Evolutionary conservation across 1,284 basidiomycete species (phyloP), one percentile per base, ranked within the genome.

Genomic region (Ganoderma multipileum): DNA sequence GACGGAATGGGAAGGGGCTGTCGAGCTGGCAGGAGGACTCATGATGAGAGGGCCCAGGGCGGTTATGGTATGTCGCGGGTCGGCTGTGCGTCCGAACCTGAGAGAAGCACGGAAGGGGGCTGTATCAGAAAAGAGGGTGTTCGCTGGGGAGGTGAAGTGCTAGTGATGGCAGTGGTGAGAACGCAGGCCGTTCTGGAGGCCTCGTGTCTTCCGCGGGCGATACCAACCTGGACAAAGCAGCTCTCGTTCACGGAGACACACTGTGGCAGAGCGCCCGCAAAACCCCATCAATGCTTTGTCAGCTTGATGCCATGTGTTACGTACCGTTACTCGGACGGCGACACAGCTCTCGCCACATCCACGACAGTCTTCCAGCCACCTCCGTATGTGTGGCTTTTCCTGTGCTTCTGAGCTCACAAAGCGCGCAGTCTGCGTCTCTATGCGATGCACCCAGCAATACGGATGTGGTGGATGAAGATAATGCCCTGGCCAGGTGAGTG

Each of bases 31-130:
- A 58, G 33, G 33, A 36, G 9, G 33, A 36, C 33, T 36, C 9
- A n/a, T 38, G 55, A 58, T 11, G 20, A 3, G n/a, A n/a, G 33
- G 20, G 52, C 16, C 28, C 6, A 7, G 28, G 18, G 52, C 20
- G 57, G 30, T 33, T 36, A 33, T 23, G 39, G 64, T 38, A 52
- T 61, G 33, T 41, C 54, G 66, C 38, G 42, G 38, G 61, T 42
- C 55, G 65, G 65, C 65, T 67, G 66, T 63, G 61, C 66, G 42
- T 30, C 28, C 55, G 28, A 62, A 44, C 33, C 30, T 52, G 58
- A 26, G 44, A 63, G 63, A 68, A 68, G 67, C 63, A 68, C 60
- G 67, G 63, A 68, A 68, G 18, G 59, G 67, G 67, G 63, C 38
- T 50, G 62, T 57, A 42, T 44, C 50, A 36, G 30, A 50, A 68